Percentiles rank a stretch among this genome's conserved stretches.
Conservation (phyloP, 495 filamentous ascomycete genomes). For the Staphylotrichum tortipilum region DNA sequence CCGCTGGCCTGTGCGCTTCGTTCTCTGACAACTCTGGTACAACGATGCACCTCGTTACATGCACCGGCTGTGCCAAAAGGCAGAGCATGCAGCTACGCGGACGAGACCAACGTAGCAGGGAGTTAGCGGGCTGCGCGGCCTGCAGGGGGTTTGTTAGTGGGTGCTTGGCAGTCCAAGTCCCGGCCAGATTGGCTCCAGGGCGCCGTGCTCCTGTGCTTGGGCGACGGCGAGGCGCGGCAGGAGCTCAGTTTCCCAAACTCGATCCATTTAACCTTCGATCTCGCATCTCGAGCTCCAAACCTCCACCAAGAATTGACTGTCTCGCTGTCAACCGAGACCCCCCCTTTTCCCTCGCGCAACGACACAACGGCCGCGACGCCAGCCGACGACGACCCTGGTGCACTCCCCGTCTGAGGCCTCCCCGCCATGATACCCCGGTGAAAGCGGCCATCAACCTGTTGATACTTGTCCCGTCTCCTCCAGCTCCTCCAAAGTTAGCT, state of each 20-base stretch:
- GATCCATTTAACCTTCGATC: too few relatives aligned
- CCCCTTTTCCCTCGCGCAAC: neutral
- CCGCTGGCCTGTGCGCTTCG: neutral
- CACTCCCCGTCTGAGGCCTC: neutral
- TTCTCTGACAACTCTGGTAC: neutral
- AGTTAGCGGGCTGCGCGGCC: too few relatives aligned
- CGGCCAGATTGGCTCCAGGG: constrained; percentile 3
- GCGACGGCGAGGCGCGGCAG: neutral
- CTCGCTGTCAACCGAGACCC: too few relatives aligned
- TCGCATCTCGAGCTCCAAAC: too few relatives aligned
- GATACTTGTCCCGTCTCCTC: too few relatives aligned
- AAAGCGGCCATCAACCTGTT: too few relatives aligned
- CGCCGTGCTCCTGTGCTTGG: too few relatives aligned
- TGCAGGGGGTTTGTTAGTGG: too few relatives aligned
- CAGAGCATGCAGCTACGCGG: constrained; percentile 2
- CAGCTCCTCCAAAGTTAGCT: too few relatives aligned
- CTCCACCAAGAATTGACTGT: too few relatives aligned
- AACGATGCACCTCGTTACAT: neutral
- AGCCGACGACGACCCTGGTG: neutral
- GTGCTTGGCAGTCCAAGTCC: constrained; percentile 10
- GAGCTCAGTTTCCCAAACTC: neutral
- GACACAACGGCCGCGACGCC: neutral
- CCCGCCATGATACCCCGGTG: constrained; percentile 30
- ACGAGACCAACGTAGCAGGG: neutral
- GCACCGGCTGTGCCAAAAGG: too few relatives aligned